Conservation (phyloP, 192 early-diverging fungal species). For the Podochytrium sp. region DNA sequence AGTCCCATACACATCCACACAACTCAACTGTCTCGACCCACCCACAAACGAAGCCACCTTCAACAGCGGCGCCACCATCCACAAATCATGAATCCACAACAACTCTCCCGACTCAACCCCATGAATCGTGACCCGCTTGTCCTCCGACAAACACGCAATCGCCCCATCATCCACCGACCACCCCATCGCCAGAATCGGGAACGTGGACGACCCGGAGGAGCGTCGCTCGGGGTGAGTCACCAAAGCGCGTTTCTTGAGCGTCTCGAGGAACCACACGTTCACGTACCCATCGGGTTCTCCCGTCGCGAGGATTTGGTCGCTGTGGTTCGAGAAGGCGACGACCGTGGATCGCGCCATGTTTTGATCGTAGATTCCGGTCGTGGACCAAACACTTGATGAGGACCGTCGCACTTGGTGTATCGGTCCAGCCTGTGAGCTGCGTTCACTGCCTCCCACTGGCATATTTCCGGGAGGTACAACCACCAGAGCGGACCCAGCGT, state of each 20-base stretch:
- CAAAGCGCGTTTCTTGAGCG: constrained; percentile 1
- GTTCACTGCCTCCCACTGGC: neutral
- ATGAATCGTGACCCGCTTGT: constrained; percentile 32
- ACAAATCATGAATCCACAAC: constrained; percentile 35
- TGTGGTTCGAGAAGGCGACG: constrained; percentile 25
- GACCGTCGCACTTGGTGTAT: neutral
- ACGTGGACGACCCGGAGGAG: neutral
- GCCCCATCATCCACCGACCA: constrained; percentile 33
- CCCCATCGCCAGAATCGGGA: constrained; percentile 11
- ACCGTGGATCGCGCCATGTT: constrained; percentile 20
- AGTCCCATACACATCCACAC: constrained; percentile 29
- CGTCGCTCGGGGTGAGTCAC: constrained; percentile 18
- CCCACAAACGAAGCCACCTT: constrained; percentile 28
- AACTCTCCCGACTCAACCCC: constrained; percentile 28
- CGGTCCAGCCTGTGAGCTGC: neutral
- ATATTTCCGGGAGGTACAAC: constrained; percentile 14
- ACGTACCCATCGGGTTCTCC: constrained; percentile 22
- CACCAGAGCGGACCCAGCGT: constrained; percentile 9
- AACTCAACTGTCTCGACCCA: constrained; percentile 28
- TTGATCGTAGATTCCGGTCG: neutral
- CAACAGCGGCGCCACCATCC: constrained; percentile 31
- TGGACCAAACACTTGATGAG: constrained; percentile 27
- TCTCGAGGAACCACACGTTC: constrained; percentile 26
- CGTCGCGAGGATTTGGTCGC: constrained; percentile 23
- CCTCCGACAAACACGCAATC: constrained; percentile 26